Conservation (phyloP, 306 rosid species). For the Fragaria vesca region DNA sequence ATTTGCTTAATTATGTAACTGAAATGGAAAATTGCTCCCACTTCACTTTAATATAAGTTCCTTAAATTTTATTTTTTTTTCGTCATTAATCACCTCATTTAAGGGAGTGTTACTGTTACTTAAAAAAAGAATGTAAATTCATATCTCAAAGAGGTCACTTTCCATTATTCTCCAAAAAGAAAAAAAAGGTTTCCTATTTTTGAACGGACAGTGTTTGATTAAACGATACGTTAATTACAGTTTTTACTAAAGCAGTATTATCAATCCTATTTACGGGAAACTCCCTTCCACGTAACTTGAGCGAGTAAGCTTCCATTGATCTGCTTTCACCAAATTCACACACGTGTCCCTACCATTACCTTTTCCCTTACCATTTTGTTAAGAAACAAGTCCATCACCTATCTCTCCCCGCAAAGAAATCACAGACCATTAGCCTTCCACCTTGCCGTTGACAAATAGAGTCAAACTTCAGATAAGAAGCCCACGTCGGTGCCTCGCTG, state of each 20-base stretch:
- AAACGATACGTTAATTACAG: too few relatives aligned
- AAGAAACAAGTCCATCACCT: not conserved
- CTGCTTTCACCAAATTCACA: not conserved
- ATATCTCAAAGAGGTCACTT: not conserved
- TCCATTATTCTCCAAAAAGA: not conserved
- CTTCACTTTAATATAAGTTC: not conserved
- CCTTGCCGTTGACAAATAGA: not conserved
- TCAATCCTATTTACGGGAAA: too few relatives aligned
- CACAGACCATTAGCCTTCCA: slow-evolving; percentile 6
- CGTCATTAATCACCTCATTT: too few relatives aligned
- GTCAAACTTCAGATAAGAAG: not conserved
- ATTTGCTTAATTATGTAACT: not conserved
- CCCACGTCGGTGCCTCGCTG: slow-evolving; percentile 6
- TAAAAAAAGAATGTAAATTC: too few relatives aligned
- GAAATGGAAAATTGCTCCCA: not conserved
- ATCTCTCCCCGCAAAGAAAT: not conserved
- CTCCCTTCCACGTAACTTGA: not conserved
- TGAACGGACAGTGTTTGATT: too few relatives aligned
- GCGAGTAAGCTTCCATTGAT: slow-evolving; percentile 1
- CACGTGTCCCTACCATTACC: slow-evolving; percentile 4
- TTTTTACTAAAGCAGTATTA: too few relatives aligned
- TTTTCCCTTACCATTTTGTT: slow-evolving; percentile 5
- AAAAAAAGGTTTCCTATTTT: not conserved
- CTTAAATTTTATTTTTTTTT: not conserved
- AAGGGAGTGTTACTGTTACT: too few relatives aligned